These are phyloP conservation scores for Glaciozyma martinii DNA, from an alignment of 768 basidiomycete genomes.

Conservation along the genomic window DNA sequence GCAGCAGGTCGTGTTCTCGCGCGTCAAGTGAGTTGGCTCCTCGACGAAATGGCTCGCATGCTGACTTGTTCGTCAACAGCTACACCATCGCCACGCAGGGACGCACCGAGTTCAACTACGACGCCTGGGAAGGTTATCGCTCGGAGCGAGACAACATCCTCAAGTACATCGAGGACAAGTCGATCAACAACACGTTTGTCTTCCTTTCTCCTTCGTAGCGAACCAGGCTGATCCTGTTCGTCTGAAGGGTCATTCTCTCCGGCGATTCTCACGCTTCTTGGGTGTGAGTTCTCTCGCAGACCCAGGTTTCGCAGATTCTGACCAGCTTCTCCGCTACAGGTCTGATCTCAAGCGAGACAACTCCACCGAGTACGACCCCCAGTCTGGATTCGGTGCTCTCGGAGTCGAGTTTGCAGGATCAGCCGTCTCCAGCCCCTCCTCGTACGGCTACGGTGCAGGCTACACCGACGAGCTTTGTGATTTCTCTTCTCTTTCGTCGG, in stretches of 20 bases:
- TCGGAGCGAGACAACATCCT: slow-evolving; percentile 50
- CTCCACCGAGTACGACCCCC: slow-evolving; percentile 45
- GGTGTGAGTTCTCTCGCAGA: slow-evolving; percentile 40
- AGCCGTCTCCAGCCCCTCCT: slow-evolving; percentile 49
- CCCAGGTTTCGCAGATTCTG: not conserved
- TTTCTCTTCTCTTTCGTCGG: too few relatives aligned
- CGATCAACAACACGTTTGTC: slow-evolving; percentile 37
- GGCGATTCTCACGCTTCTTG: slow-evolving; percentile 58
- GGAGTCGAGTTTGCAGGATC: slow-evolving; percentile 59
- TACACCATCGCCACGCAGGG: slow-evolving; percentile 40
- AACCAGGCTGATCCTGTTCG: slow-evolving; percentile 1
- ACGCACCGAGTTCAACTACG: slow-evolving; percentile 38
- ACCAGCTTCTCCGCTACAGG: not conserved
- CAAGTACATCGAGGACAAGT: slow-evolving; percentile 47
- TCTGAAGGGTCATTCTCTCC: slow-evolving; percentile 53
- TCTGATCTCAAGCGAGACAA: slow-evolving; percentile 31
- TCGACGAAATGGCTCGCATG: not conserved
- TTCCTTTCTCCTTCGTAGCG: not conserved
- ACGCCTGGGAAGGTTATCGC: slow-evolving; percentile 53
- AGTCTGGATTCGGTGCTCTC: slow-evolving; percentile 48
- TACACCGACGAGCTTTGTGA: not conserved
- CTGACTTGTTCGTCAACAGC: slow-evolving; percentile 15
- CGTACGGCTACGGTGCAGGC: slow-evolving; percentile 32
- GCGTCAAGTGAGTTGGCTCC: slow-evolving; percentile 35
- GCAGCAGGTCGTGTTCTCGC: slow-evolving; percentile 54